phyloP scores from a whole-genome alignment of 768 basidiomycete species.

The Lentinula sp. region DNA sequence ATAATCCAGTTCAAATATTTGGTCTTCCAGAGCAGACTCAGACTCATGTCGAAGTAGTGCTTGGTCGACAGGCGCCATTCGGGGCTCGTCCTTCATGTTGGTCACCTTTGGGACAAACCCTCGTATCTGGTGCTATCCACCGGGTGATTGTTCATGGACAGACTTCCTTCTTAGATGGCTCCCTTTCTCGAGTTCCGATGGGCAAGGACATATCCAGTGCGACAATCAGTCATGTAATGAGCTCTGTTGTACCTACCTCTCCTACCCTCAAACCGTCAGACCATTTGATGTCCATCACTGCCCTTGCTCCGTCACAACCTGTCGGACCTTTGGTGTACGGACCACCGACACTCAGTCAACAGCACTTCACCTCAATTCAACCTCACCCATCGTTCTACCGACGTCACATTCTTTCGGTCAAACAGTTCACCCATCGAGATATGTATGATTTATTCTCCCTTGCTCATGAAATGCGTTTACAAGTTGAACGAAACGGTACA shows the following conservation, averaged over 20 bases:
- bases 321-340: constrained; percentile 19
- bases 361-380: constrained; percentile 32
- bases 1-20: constrained; percentile 91
- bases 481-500: constrained; percentile 86
- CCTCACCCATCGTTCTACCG: constrained; percentile 88
- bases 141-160: constrained; percentile 87
- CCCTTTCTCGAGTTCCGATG: constrained; percentile 46
- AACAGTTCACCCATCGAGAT: constrained; percentile 86
- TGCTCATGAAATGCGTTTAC: constrained; percentile 94
- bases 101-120: constrained; percentile 73
- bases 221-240: constrained; percentile 35
- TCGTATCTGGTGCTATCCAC: constrained; percentile 73
- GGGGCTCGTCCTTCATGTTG: constrained; percentile 46
- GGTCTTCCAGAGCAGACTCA: constrained; percentile 80
- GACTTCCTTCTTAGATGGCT: constrained; percentile 86
- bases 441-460: constrained; percentile 91
- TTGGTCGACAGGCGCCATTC: constrained; percentile 69
- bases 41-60: constrained; percentile 89
- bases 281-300: constrained; percentile 9
- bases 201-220: constrained; percentile 74
- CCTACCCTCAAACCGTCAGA: constrained; percentile 13
- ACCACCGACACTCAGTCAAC: constrained; percentile 21
- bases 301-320: constrained; percentile 13
- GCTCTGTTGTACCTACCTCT: constrained; percentile 5
- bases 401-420: constrained; percentile 90